Evolutionary conservation across 1,139 yeast species (phyloP).

Genomic region (Yamadazyma siamensis): DNA sequence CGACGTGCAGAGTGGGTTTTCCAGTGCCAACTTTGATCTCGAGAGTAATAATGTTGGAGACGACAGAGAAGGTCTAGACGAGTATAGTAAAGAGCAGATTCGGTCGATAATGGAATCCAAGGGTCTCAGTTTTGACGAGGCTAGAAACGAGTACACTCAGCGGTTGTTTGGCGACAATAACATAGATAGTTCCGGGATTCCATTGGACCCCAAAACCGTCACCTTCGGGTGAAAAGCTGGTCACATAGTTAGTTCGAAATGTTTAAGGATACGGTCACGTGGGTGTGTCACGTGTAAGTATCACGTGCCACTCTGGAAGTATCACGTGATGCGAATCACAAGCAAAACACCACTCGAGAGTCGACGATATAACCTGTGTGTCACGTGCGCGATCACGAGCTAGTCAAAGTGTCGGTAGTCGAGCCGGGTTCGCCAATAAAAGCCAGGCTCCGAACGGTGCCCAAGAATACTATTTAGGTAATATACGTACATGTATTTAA

Average conservation of each 20-base stretch:
- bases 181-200: conserved; percentile 45
- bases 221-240: conserved; percentile 7
- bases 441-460: too few relatives aligned
- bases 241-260: background rate
- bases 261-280: background rate
- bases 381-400: too few relatives aligned
- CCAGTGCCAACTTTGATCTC: conserved; percentile 59
- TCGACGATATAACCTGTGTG: too few relatives aligned
- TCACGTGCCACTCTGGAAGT: too few relatives aligned
- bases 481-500: too few relatives aligned
- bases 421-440: too few relatives aligned
- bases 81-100: conserved; percentile 49
- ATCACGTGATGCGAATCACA: too few relatives aligned
- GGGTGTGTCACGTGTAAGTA: too few relatives aligned
- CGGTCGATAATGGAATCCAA: conserved; percentile 50
- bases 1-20: conserved; percentile 66
- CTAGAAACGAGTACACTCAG: conserved; percentile 54
- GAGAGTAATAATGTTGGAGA: conserved; percentile 48
- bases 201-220: conserved; percentile 38
- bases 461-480: too few relatives aligned
- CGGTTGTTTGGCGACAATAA: conserved; percentile 47
- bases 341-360: too few relatives aligned
- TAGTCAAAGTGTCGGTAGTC: too few relatives aligned
- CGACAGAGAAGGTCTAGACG: conserved; percentile 59
- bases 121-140: conserved; percentile 62